Evolutionary conservation across 306 rosid species (phyloP).

Genomic region (Acacia crassicarpa): DNA sequence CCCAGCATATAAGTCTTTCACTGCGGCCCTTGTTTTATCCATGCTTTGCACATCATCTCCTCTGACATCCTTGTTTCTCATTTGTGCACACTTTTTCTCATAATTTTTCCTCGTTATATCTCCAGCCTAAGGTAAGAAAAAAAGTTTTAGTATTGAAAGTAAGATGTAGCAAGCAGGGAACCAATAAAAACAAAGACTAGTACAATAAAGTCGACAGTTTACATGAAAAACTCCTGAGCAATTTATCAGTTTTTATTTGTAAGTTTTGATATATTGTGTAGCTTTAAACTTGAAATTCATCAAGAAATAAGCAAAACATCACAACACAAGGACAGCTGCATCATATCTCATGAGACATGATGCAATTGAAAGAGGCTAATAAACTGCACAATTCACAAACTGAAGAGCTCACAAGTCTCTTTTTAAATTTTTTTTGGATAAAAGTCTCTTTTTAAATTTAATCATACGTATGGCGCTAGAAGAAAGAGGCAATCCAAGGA

Average conservation of each 20-base stretch:
- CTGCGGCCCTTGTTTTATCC: slow-evolving; percentile 76
- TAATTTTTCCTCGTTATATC: slow-evolving; percentile 73
- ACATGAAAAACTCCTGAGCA: not conserved
- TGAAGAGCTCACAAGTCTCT: not conserved
- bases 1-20: slow-evolving; percentile 85
- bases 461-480: not conserved
- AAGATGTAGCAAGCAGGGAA: slow-evolving; percentile 11
- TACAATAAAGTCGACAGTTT: not conserved
- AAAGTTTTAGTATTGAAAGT: slow-evolving; percentile 25
- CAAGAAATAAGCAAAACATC: not conserved
- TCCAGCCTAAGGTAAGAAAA: slow-evolving; percentile 61
- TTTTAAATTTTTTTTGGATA: not conserved
- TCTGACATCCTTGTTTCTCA: slow-evolving; percentile 66
- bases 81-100: slow-evolving; percentile 70
- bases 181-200: not conserved
- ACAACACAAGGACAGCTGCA: not conserved
- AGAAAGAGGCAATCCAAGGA: not conserved
- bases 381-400: not conserved
- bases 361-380: not conserved
- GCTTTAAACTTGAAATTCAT: not conserved
- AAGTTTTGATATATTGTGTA: not conserved
- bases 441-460: not conserved
- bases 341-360: not conserved
- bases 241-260: not conserved
- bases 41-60: slow-evolving; percentile 62